Evolutionary conservation across 2,329 filamentous ascomycete genomes (phyloP), one percentile per base, ranked within the genome.

Genomic region (Zasmidium angulare): DNA sequence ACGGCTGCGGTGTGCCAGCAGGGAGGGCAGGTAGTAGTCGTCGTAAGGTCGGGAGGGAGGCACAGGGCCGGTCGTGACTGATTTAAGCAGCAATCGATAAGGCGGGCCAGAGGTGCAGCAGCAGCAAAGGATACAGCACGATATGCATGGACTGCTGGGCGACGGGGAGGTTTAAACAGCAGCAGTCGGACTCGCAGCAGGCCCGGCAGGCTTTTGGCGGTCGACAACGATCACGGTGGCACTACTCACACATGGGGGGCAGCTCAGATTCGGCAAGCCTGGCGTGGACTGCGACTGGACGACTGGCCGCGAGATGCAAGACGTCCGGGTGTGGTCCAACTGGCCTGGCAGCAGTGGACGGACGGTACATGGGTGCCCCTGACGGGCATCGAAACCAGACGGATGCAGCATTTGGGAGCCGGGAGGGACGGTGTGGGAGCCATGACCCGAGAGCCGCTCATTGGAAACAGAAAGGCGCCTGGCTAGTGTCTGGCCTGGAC

Each of bases 351-450:
- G n/a, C n/a, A n/a, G n/a, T n/a, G n/a, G n/a, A n/a, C 36, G 36
- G 49, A 46, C 58, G 58, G 40, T 24, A 53, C 54, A 50, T 46
- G 58, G 58, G n/a, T 40, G 26, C 54, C 58, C 58, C 58, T 60
- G 58, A 56, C 29, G 47, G 29, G 22, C 23, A 49, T 47, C 49
- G 26, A 26, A 22, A 50, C 24, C 22, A 52, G 47, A 50, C 60
- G 60, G 58, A 64, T 64, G 62, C 62, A 60, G 26, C 53, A 52
- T 59, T 31, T 59, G 55, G 58, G 60, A 50, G 57, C 62, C 57
- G 62, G 54, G 56, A 53, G 31, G 21, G 60, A 64, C 60, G 57
- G 57, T 55, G 55, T 56, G 60, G 50, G 63, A 60, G 58, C 59
- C 60, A 51, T 60, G 61, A 60, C 57, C 56, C 47, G 43, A 50